phyloP scores from a whole-genome alignment of 805 yeast species.

The Ogataea pignaliae region DNA sequence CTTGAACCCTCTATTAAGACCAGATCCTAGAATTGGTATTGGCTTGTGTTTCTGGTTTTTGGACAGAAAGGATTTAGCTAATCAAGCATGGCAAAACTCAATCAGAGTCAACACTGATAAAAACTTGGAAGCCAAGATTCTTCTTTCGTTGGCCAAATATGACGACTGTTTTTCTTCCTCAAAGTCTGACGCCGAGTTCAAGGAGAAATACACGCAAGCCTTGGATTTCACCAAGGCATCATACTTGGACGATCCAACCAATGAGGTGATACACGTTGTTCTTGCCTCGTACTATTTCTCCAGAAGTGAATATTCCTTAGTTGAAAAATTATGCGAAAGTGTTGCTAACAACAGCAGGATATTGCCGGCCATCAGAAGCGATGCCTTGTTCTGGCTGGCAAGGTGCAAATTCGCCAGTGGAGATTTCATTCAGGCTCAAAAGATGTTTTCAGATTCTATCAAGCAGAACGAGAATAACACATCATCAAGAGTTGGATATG shows the following conservation, averaged over 20 bases:
- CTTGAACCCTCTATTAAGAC: constrained; percentile 70
- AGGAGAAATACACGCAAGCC: constrained; percentile 52
- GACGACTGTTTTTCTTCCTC: constrained; percentile 57
- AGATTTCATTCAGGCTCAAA: constrained; percentile 68
- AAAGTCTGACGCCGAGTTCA: constrained; percentile 57
- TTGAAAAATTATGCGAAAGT: constrained; percentile 50
- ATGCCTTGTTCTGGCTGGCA: constrained; percentile 81
- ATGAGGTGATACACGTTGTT: constrained; percentile 60
- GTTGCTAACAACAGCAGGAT: constrained; percentile 38
- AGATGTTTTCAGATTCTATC: constrained; percentile 66
- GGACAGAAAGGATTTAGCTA: constrained; percentile 73
- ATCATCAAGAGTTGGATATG: constrained; percentile 75
- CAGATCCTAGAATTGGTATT: constrained; percentile 92
- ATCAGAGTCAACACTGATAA: constrained; percentile 55
- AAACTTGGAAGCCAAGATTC: constrained; percentile 56
- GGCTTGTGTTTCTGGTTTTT: constrained; percentile 93
- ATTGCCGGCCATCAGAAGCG: constrained; percentile 45
- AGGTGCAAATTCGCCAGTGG: constrained; percentile 60
- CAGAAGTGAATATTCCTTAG: constrained; percentile 53
- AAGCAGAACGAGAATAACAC: constrained; percentile 60
- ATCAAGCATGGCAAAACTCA: constrained; percentile 77
- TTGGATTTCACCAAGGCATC: constrained; percentile 44
- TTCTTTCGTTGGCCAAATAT: constrained; percentile 65
- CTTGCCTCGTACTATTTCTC: constrained; percentile 72
- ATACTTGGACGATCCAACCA: constrained; percentile 38